Evolutionary conservation across 2,329 filamentous ascomycete genomes (phyloP), one percentile per base, ranked within the genome.

Genomic region (Hypoxylon sp.): DNA sequence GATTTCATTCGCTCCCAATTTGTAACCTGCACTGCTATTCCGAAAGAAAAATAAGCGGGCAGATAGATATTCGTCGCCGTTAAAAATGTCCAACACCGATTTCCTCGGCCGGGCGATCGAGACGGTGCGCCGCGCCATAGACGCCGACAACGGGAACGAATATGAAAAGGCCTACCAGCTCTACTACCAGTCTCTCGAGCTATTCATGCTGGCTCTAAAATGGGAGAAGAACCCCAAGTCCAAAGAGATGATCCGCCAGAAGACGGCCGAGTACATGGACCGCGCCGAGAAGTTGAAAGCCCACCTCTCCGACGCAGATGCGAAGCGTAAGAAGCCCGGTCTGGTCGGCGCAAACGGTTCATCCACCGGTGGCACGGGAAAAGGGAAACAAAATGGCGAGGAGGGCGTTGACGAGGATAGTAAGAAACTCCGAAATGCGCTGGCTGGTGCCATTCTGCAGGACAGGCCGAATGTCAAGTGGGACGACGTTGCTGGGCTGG

Each of bases 161-260:
- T 99, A 99, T 75, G 91, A 97, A 67, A 93, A 95, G 73, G 94
- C 94, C 48, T 97, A 97, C 73, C 90, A 96, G 70, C 82, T 89
- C 58, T 99, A 99, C 83, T 97, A 96, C 78, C 87, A 91, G 63
- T 88, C 93, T 41, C 89, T 99, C 64, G 93, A 99, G 75, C 85
- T 97, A 51, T 99, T 97, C 80, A 96, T 99, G 89, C 89, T 97
- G 55, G 94, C 94, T 23, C 82, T 99, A 54, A 99, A 99, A 80
- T 99, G 93, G 93, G 94, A 99, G 78, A 99, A 97, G 83, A 97
- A 97, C 76, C 86, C 89, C 59, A 93, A 92, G 65, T 92, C 91
- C 59, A 97, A 97, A 79, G 91, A 95, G 70, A 96, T 96, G 83
- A 97, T 99, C 73, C 88, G 94, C 63, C 86, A 89, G 64, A 97